phyloP scores from a whole-genome alignment of 208 protist genomes.

The Phytomonas sp. region DNA sequence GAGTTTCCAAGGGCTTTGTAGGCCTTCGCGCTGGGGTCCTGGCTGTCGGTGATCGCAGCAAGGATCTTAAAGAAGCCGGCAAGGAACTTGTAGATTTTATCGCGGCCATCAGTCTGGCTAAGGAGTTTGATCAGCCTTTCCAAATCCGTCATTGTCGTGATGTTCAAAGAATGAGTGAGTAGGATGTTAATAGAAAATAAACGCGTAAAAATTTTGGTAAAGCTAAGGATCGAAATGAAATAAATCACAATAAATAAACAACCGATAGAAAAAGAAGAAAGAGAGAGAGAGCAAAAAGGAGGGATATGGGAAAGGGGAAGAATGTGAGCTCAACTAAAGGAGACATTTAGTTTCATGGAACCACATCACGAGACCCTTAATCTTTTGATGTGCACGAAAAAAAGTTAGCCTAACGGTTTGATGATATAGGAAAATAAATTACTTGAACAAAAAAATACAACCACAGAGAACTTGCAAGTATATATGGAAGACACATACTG shows the following conservation, averaged over 20 bases:
- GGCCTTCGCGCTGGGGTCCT: conserved; percentile 29
- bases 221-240: conserved; percentile 5
- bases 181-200: conserved; percentile 9
- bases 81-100: conserved; percentile 90
- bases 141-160: conserved; percentile 52
- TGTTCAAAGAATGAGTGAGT: conserved; percentile 6
- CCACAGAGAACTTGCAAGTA: not conserved
- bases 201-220: not conserved
- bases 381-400: not conserved
- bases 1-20: conserved; percentile 57
- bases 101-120: conserved; percentile 81
- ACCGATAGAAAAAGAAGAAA: not conserved
- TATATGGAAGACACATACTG: not conserved
- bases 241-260: not conserved
- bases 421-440: not conserved
- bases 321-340: not conserved
- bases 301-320: not conserved
- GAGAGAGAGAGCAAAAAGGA: not conserved
- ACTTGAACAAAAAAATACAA: not conserved
- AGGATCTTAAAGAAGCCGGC: conserved; percentile 76
- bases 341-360: not conserved
- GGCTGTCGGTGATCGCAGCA: conserved; percentile 29
- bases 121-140: conserved; percentile 82
- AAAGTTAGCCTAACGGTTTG: not conserved
- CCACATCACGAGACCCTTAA: not conserved